A percentile compares a stretch with the other conserved stretches of the same genome.
These are phyloP conservation scores for Torulaspora globosa DNA, from an alignment of 1,139 yeast genomes.

Conservation along the genomic window DNA sequence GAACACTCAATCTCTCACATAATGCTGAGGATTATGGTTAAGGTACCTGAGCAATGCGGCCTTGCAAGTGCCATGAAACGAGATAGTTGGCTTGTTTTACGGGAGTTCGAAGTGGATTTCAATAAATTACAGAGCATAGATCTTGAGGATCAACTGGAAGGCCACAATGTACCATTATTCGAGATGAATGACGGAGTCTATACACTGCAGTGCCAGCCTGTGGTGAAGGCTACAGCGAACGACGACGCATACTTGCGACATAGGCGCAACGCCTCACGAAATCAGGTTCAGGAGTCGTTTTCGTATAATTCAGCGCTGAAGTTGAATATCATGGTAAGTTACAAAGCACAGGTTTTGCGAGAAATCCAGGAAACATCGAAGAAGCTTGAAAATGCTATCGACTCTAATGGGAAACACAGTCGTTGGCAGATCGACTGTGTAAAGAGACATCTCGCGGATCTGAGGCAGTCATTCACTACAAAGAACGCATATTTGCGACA, in stretches of 20 bases:
- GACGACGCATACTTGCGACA: background rate
- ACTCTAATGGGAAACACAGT: conserved; percentile 4
- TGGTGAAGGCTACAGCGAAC: background rate
- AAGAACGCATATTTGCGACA: conserved; percentile 8
- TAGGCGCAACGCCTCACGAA: conserved; percentile 5
- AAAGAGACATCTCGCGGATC: conserved; percentile 10
- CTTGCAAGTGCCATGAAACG: conserved; percentile 4
- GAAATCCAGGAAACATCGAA: conserved; percentile 22
- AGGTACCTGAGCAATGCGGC: conserved; percentile 19
- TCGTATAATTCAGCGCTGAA: conserved; percentile 30
- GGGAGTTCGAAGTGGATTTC: conserved; percentile 18
- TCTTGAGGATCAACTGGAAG: conserved; percentile 13
- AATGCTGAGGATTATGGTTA: conserved; percentile 22
- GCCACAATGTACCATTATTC: conserved; percentile 17
- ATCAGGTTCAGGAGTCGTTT: conserved; percentile 18
- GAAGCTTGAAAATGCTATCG: conserved; percentile 14
- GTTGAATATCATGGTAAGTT: conserved; percentile 30
- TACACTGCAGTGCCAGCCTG: conserved; percentile 11
- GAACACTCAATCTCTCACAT: conserved; percentile 19
- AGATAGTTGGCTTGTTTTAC: conserved; percentile 23
- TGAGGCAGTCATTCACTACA: conserved; percentile 9
- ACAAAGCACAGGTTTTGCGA: conserved; percentile 23
- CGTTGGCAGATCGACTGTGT: conserved; percentile 8
- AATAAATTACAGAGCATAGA: conserved; percentile 17
- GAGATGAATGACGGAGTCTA: conserved; percentile 26